A percentile compares a stretch with the other conserved stretches of the same genome.
Evolutionary conservation across 495 filamentous ascomycete species (phyloP).

Genomic region (Neurospora sp.): DNA sequence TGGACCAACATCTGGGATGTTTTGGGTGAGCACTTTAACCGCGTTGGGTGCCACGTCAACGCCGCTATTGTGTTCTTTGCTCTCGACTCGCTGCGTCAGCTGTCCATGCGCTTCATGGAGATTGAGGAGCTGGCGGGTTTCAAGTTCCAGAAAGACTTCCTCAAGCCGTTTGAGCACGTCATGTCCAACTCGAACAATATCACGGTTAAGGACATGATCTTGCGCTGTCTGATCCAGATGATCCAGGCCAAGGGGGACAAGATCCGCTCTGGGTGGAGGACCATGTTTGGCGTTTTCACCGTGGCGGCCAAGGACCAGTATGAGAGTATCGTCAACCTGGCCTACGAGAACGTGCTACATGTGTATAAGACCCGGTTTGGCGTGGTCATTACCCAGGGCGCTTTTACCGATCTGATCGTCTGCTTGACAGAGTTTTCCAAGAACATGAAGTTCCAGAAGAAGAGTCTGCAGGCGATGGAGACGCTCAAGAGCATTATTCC

Average conservation of each 20-base stretch:
- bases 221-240: conserved; percentile 98
- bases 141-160: conserved; percentile 99
- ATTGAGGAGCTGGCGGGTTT: conserved; percentile 95
- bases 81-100: conserved; percentile 83
- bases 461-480: conserved; percentile 93
- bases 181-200: conserved; percentile 85
- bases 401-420: conserved; percentile 91
- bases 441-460: conserved; percentile 95
- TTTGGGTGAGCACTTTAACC: conserved; percentile 93
- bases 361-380: conserved; percentile 98
- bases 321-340: conserved; percentile 91
- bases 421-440: conserved; percentile 98
- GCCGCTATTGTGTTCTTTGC: conserved; percentile 95
- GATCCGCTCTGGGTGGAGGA: conserved; percentile 95
- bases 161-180: conserved; percentile 96
- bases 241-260: conserved; percentile 93
- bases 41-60: conserved; percentile 91
- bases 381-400: conserved; percentile 89
- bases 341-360: conserved; percentile 92
- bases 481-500: conserved; percentile 82
- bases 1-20: conserved; percentile 97
- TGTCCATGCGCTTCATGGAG: conserved; percentile 98
- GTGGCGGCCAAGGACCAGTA: conserved; percentile 88
- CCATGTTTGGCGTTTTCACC: conserved; percentile 98
- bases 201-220: conserved; percentile 93